A percentile compares a stretch with the other conserved stretches of the same genome.
Conservation (phyloP, 169 alveolate species). For the Amoebophrya sp. region DNA sequence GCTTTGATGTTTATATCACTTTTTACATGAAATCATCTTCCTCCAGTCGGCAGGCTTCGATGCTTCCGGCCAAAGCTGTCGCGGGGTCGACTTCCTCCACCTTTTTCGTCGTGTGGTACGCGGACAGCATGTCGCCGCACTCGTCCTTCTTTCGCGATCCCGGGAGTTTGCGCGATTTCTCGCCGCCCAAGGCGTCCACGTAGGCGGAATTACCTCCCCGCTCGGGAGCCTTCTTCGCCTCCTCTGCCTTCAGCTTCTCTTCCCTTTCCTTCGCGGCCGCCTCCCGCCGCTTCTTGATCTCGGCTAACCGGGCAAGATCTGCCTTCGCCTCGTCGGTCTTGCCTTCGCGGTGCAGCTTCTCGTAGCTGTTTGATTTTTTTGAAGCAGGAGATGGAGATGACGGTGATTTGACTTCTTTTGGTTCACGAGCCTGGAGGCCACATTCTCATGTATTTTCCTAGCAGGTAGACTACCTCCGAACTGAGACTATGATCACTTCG, state of each 20-base stretch:
- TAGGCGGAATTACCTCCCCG: background rate
- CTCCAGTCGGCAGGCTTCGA: background rate
- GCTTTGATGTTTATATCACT: no score
- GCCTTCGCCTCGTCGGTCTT: constrained; percentile 20
- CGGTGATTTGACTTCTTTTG: no score
- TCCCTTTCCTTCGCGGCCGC: background rate
- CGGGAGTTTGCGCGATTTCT: background rate
- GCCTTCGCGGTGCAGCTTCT: background rate
- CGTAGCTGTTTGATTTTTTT: no score
- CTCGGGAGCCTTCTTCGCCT: background rate
- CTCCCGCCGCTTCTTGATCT: background rate
- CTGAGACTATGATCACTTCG: no score
- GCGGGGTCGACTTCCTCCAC: background rate
- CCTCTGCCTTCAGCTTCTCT: background rate
- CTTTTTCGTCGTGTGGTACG: background rate
- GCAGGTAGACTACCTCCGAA: no score
- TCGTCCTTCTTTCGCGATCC: background rate
- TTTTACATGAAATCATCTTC: constrained; percentile 18
- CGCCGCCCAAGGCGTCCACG: background rate
- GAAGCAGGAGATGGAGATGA: no score
- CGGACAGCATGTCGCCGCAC: background rate
- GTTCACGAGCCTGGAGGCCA: no score
- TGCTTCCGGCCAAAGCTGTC: background rate
- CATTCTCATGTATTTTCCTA: no score
- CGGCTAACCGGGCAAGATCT: background rate